Evolutionary conservation across 2,329 filamentous ascomycete genomes (phyloP).

Genomic region (Berkeleyomyces rouxiae): DNA sequence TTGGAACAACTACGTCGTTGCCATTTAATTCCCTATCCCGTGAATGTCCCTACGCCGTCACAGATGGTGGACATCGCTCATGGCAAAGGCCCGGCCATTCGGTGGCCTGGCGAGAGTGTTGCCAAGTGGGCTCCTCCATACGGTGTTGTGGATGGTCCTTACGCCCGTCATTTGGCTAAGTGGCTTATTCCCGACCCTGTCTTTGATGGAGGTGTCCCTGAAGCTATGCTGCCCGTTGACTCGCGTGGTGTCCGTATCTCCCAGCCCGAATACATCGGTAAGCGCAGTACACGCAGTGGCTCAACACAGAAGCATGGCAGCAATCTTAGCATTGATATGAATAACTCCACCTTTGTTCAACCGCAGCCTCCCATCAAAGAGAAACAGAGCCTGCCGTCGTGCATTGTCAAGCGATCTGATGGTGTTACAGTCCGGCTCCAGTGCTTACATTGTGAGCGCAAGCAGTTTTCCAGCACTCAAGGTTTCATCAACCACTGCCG

Average conservation of each 20-base stretch:
- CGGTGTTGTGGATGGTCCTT: constrained; percentile 81
- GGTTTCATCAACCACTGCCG: constrained; percentile 99
- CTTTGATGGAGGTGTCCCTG: constrained; percentile 54
- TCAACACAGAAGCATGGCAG: constrained; percentile 36
- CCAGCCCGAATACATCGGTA: constrained; percentile 33
- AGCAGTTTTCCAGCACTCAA: constrained; percentile 90
- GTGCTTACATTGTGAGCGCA: constrained; percentile 73
- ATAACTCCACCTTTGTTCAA: neutral
- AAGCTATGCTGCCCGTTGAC: constrained; percentile 28
- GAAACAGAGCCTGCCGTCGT: constrained; percentile 51
- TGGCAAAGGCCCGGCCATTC: constrained; percentile 57
- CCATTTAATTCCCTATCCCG: constrained; percentile 79
- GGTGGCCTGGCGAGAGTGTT: constrained; percentile 43
- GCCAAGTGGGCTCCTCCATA: constrained; percentile 73
- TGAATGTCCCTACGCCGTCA: constrained; percentile 46
- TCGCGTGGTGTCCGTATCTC: constrained; percentile 61
- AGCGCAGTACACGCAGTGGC: constrained; percentile 30
- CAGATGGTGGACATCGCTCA: constrained; percentile 54
- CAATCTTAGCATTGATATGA: neutral
- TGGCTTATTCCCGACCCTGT: constrained; percentile 82
- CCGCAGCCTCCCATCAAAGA: constrained; percentile 55
- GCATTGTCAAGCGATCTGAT: constrained; percentile 72
- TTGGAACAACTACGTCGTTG: constrained; percentile 88
- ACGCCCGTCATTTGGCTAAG: constrained; percentile 83
- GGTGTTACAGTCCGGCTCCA: constrained; percentile 77